A percentile compares a stretch with the other conserved stretches of the same genome.
These are phyloP conservation scores for Erodium maritimum DNA, from an alignment of 345 rosid genomes.

Conservation along the genomic window DNA sequence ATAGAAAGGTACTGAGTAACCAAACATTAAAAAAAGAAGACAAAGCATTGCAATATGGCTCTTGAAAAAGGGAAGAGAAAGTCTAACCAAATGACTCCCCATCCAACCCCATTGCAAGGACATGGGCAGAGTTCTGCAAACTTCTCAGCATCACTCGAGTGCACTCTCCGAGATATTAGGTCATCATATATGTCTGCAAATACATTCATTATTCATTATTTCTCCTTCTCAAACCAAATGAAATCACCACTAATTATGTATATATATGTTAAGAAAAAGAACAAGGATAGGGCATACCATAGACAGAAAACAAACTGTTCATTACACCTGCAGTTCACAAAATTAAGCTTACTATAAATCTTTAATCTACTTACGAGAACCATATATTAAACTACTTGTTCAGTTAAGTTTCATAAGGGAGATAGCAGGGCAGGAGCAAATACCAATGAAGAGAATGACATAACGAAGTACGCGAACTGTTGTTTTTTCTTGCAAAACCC, in stretches of 20 bases:
- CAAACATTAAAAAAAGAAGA: background rate
- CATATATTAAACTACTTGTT: too few relatives aligned
- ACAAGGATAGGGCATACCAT: constrained; percentile 34
- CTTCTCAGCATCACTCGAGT: constrained; percentile 95
- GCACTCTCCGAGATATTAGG: constrained; percentile 78
- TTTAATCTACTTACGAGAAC: background rate
- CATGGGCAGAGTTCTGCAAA: constrained; percentile 95
- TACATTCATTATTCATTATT: constrained; percentile 5
- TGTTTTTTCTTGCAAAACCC: constrained; percentile 87
- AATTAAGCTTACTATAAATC: background rate
- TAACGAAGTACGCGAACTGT: constrained; percentile 69
- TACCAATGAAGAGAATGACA: constrained; percentile 89
- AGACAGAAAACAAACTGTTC: constrained; percentile 96
- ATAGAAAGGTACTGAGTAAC: background rate
- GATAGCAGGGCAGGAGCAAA: constrained; percentile 8
- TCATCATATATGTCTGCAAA: constrained; percentile 81
- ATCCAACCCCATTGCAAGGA: constrained; percentile 83
- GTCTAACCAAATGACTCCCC: constrained; percentile 90
- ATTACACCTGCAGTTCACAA: constrained; percentile 64
- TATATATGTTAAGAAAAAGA: background rate
- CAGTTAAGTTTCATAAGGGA: constrained; percentile 1
- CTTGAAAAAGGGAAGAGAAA: background rate
- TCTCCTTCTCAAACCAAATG: background rate
- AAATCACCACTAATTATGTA: background rate
- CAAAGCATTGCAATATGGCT: background rate